Evolutionary conservation across 371 early-diverging fungal genomes (phyloP).

Genomic region (Capillidium heterosporum): DNA sequence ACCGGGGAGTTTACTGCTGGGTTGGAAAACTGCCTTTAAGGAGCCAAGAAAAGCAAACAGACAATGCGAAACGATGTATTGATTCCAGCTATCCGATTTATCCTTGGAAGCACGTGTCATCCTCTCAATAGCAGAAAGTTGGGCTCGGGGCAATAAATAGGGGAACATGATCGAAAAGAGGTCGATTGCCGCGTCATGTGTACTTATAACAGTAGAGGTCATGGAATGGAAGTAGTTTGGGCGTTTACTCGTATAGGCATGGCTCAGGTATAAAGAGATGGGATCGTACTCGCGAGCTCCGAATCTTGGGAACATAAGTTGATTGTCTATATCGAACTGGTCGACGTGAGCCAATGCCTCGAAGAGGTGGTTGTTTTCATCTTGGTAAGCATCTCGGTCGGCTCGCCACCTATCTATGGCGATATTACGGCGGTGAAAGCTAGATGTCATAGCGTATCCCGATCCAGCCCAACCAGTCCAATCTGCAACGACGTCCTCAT

Average conservation of each 20-base stretch:
- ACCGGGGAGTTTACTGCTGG: not conserved
- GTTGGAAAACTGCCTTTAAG: not conserved
- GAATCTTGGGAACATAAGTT: conserved; percentile 32
- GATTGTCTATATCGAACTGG: conserved; percentile 14
- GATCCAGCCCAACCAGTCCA: conserved; percentile 4
- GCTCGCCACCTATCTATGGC: not conserved
- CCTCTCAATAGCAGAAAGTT: conserved; percentile 55
- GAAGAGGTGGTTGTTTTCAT: not conserved
- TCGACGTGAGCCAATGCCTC: not conserved
- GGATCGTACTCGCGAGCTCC: conserved; percentile 40
- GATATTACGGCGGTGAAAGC: conserved; percentile 1
- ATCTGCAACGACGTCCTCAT: conserved; percentile 4
- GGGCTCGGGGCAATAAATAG: conserved; percentile 34
- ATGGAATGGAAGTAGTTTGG: conserved; percentile 13
- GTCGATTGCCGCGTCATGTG: conserved; percentile 40
- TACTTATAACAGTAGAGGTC: conserved; percentile 17
- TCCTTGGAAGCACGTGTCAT: conserved; percentile 45
- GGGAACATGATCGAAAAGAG: conserved; percentile 53
- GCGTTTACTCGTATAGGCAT: conserved; percentile 10
- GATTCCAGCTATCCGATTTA: not conserved
- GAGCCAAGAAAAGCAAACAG: conserved; percentile 1
- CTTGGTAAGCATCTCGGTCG: not conserved
- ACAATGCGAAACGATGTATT: not conserved
- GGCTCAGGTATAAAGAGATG: conserved; percentile 25
- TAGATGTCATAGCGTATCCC: conserved; percentile 2